Base-by-base conservation (phyloP, 164 flowering plant species). In the Tinospora cordifolia region DNA sequence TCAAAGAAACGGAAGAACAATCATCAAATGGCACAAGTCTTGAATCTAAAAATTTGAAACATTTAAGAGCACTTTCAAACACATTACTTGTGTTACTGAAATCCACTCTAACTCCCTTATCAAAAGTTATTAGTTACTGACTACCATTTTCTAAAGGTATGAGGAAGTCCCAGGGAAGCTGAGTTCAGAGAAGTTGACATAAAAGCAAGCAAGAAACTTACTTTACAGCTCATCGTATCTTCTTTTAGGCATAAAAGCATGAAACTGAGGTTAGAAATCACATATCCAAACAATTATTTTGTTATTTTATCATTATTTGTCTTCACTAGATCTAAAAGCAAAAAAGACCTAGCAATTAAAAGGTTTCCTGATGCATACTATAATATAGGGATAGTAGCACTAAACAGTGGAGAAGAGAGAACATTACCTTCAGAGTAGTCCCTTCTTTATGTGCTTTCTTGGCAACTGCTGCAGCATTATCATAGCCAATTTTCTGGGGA, bases 401-500 rank as follows among this genome's bases (percentile, higher is more conserved):
- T 17, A 54, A 54, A 21, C 24, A 21, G n/a, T 54, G 60, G 38
- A 54, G 62, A 15, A 19, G 24, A 47, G 65, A 65, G 75, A 30
- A 30, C 17, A 47, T 74, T 57, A 92, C 98, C 97, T 90, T 95
- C 66, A 95, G 74, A 51, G 97, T 91, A 51, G 81, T 74, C 74
- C 98, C 98, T 75, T 90, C 97, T 78, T 92, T 92, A 84, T 92
- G 99, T 66, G 99, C 99, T 75, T 85, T 90, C 86, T 95, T 95
- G 67, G 98, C 99, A 79, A 92, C 94, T 54, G 98, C 93, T 0
- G 98, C 99, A 77, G 98, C 98, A 69, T 91, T 95, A 81, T 95
- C 98, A 69, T 95, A 95, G 60, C 98, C 99, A 78, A 91, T 91
- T 95, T 92, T 92, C 99, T 94, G 78, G n/a, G n/a, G n/a, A n/a